Evolutionary conservation across 2,329 filamentous ascomycete genomes (phyloP).

Genomic region (Metarhizium robertsii): DNA sequence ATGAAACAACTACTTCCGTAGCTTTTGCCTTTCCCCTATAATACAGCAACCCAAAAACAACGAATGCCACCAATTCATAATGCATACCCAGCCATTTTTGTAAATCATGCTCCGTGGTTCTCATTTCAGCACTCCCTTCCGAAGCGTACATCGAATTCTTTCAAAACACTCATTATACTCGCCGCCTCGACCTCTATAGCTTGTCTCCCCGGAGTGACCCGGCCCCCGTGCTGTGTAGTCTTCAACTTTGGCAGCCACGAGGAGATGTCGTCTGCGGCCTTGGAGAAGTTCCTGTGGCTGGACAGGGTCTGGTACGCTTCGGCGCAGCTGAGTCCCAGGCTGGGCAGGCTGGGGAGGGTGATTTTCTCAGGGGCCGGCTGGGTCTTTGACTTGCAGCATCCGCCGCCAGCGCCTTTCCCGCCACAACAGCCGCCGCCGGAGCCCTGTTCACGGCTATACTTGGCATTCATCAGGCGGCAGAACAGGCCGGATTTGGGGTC

Average conservation of each 20-base stretch:
- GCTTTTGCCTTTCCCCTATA: not conserved
- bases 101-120: not conserved
- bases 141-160: slow-evolving; percentile 71
- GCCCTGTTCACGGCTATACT: slow-evolving; percentile 35
- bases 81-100: not conserved
- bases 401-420: slow-evolving; percentile 47
- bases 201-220: slow-evolving; percentile 29
- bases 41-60: not conserved
- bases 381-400: slow-evolving; percentile 49
- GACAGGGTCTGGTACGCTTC: slow-evolving; percentile 72
- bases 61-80: not conserved
- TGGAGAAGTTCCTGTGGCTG: slow-evolving; percentile 66
- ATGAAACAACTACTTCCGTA: not conserved
- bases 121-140: slow-evolving; percentile 32
- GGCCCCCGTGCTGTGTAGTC: slow-evolving; percentile 36
- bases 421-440: slow-evolving; percentile 49
- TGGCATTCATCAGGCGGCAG: slow-evolving; percentile 71
- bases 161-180: slow-evolving; percentile 78
- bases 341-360: slow-evolving; percentile 27
- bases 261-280: slow-evolving; percentile 64
- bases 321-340: slow-evolving; percentile 59
- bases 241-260: slow-evolving; percentile 67
- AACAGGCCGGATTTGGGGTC: slow-evolving; percentile 76
- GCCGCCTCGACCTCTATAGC: slow-evolving; percentile 74
- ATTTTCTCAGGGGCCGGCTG: slow-evolving; percentile 23